These are phyloP conservation scores for Sistotremastrum niveocremeum DNA, from an alignment of 768 basidiomycete species.

Conservation along the genomic window DNA sequence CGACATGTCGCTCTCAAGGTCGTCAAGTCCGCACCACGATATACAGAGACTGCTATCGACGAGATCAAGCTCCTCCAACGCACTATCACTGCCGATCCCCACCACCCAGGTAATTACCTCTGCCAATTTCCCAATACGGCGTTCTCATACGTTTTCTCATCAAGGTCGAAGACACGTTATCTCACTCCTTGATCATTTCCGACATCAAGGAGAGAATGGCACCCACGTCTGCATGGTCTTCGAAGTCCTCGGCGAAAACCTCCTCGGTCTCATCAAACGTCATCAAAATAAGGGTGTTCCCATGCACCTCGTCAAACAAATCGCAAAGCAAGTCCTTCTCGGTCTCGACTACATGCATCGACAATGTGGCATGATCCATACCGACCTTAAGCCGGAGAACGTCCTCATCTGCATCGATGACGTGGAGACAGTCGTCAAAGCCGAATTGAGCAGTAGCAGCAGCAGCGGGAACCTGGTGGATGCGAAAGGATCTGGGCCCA, in stretches of 20 bases:
- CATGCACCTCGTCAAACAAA: constrained; percentile 84
- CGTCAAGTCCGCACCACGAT: constrained; percentile 92
- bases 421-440: constrained; percentile 82
- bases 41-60: constrained; percentile 96
- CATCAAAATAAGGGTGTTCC: constrained; percentile 98
- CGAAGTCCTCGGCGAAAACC: constrained; percentile 94
- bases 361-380: constrained; percentile 90
- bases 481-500: constrained; percentile 19
- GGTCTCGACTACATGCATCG: constrained; percentile 98
- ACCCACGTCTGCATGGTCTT: constrained; percentile 99
- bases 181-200: constrained; percentile 94
- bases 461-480: neutral
- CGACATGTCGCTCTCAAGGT: constrained; percentile 98
- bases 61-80: constrained; percentile 97
- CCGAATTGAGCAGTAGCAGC: constrained; percentile 43
- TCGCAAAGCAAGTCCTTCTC: constrained; percentile 90
- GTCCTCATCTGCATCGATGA: constrained; percentile 95
- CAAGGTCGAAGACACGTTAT: constrained; percentile 91
- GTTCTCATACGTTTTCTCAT: constrained; percentile 56
- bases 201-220: constrained; percentile 93
- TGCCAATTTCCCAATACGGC: constrained; percentile 34
- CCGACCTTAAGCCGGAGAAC: constrained; percentile 95
- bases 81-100: constrained; percentile 71
- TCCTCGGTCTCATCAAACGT: constrained; percentile 91
- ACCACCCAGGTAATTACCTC: constrained; percentile 36